These are phyloP conservation scores for Inosperma sp. DNA, from an alignment of 768 basidiomycete genomes.

Conservation along the genomic window DNA sequence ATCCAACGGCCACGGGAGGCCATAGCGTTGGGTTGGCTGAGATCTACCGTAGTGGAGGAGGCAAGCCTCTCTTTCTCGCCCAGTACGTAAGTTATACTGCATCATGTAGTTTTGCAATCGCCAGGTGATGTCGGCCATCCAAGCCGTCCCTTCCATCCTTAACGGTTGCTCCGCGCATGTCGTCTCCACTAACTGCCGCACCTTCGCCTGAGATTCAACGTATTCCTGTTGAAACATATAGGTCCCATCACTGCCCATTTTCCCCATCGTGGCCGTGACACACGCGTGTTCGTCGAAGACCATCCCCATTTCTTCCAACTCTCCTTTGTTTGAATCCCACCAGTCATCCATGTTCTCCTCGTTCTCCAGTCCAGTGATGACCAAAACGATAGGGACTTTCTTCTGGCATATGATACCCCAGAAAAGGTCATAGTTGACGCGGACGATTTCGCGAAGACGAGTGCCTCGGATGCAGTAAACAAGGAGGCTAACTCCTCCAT, in stretches of 20 bases:
- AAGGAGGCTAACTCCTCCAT: slow-evolving; percentile 3
- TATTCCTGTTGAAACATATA: slow-evolving; percentile 19
- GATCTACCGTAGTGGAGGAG: too few relatives aligned
- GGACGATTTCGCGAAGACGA: slow-evolving; percentile 5
- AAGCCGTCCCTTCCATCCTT: slow-evolving; percentile 1
- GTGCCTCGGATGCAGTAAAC: slow-evolving; percentile 7
- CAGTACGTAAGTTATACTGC: slow-evolving; percentile 4
- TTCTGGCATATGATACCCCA: slow-evolving; percentile 7
- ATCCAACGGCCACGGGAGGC: too few relatives aligned
- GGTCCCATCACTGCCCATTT: slow-evolving; percentile 9
- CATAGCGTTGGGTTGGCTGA: too few relatives aligned
- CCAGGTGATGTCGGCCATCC: slow-evolving; percentile 4
- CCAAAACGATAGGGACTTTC: slow-evolving; percentile 6
- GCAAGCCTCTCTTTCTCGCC: not conserved
- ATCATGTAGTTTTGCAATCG: not conserved
- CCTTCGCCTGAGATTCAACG: slow-evolving; percentile 8
- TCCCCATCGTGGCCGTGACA: slow-evolving; percentile 12
- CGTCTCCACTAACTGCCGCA: slow-evolving; percentile 3
- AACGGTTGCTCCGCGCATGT: not conserved
- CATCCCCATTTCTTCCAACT: slow-evolving; percentile 2
- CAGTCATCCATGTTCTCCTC: slow-evolving; percentile 15
- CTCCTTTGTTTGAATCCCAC: slow-evolving; percentile 13
- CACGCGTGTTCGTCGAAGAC: slow-evolving; percentile 10
- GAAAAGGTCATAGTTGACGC: slow-evolving; percentile 10
- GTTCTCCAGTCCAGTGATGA: slow-evolving; percentile 20